Evolutionary conservation across 441 rosid genomes (phyloP).

Genomic region (Biscutella laevigata): DNA sequence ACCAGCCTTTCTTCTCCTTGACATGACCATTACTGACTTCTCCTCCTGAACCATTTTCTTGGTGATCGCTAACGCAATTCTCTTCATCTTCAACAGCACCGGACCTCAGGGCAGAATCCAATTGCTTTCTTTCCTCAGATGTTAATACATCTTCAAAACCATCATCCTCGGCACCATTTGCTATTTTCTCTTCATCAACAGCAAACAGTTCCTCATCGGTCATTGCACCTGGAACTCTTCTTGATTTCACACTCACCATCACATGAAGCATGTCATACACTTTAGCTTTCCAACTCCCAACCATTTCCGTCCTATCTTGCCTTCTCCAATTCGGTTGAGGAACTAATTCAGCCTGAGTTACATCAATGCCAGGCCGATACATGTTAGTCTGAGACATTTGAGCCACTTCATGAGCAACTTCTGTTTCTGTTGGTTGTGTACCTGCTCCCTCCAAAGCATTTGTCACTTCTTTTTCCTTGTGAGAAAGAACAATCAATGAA

Average conservation of each 20-base stretch:
- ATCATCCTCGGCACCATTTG: slow-evolving; percentile 49
- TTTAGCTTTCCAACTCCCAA: slow-evolving; percentile 93
- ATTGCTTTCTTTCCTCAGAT: slow-evolving; percentile 76
- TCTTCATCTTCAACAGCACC: slow-evolving; percentile 68
- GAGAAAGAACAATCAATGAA: slow-evolving; percentile 85
- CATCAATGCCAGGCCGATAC: slow-evolving; percentile 99
- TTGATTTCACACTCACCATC: slow-evolving; percentile 95
- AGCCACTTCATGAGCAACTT: slow-evolving; percentile 90
- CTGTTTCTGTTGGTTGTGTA: slow-evolving; percentile 83
- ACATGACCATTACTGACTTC: too few relatives aligned
- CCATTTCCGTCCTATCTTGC: slow-evolving; percentile 89
- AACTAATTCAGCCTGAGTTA: slow-evolving; percentile 89
- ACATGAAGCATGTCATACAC: slow-evolving; percentile 96
- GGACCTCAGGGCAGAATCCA: slow-evolving; percentile 64
- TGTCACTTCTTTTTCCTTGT: slow-evolving; percentile 91
- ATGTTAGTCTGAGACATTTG: slow-evolving; percentile 95
- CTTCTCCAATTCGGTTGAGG: slow-evolving; percentile 94
- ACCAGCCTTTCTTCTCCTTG: slow-evolving; percentile 93
- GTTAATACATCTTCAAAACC: slow-evolving; percentile 79
- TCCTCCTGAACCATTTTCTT: slow-evolving; percentile 55
- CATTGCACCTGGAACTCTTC: slow-evolving; percentile 99
- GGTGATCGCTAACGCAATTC: slow-evolving; percentile 38
- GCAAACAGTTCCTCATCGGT: slow-evolving; percentile 95
- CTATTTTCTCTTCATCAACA: slow-evolving; percentile 54
- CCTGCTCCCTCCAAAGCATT: slow-evolving; percentile 99